Base-by-base conservation (phyloP, 768 basidiomycete species). In the Auricularia heimuer region DNA sequence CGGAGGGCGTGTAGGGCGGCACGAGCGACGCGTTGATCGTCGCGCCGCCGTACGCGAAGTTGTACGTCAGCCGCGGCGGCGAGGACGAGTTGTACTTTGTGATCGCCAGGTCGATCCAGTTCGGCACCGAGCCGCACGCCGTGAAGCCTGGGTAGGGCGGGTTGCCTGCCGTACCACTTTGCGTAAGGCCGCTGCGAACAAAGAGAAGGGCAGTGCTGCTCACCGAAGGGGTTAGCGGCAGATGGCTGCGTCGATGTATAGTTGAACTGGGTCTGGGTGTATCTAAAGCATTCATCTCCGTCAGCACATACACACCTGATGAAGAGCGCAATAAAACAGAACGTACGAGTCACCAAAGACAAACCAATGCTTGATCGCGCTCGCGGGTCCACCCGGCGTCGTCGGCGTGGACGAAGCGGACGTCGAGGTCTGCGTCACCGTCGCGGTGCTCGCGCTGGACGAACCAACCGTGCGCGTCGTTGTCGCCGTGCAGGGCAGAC, bases 11-110 rank as follows among this genome's bases (percentile, higher is more conserved):
- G 68, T 79, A 85, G 3, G 85, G 85, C 3, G 77, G 67, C 42
- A 88, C 86, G 39, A 88, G 79, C 36, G 69, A 77, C 4, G 81
- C 75, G 68, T 88, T 80, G 66, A 87, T 87, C 35, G 85, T 87
- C 29, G 85, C 87, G 35, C 84, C 87, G 29, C 86, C 84, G 64
- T 81, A 85, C 0, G 87, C 88, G 66, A 83, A 83, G 74, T 88
- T 84, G 72, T 85, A 89, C 0, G 83, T 85, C 69, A 84, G 76
- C 51, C 85, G 63, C 29, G 29, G 29, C 29, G 29, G 29, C 11
- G 78, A 70, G 6, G 84, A 82, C 47, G 75, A 79, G 76, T 86
- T 87, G 76, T 80, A 80, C 24, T 77, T 73, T 1, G 78, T 76
- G 0, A 83, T 83, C 64, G 78, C 75, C 65, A 78, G 80, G 68